Base-by-base conservation (phyloP, 306 rosid species). In the Astragalus glycyphyllos region DNA sequence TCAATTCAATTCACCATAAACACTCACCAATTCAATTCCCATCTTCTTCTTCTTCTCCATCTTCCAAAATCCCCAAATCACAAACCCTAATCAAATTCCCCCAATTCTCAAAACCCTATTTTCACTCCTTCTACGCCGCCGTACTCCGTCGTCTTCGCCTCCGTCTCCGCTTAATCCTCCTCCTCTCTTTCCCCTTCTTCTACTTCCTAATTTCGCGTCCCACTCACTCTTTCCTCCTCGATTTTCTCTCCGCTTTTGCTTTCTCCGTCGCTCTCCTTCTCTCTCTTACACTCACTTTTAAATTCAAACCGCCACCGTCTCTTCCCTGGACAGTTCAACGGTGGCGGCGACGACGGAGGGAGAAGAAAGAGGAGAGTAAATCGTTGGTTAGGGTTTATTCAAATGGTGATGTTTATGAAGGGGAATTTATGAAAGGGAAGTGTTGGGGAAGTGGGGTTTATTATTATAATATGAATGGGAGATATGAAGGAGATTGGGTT, bases 401-500 rank as follows among this genome's bases (percentile, higher is more conserved):
- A 8, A 84, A 86, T 66, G 91, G 90, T 11, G 95, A 89, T 58
- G 92, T 89, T 6, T 92, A 84, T 65, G 95, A 92, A 81, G 98
- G 98, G 26, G 98, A 89, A 54, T 74, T 89, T 29, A 80, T 79
- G 9, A 59, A 54, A 12, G 95, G 89, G 1, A 84, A 77, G 82
- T 84, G 96, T 38, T 80, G 81, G 4, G 98, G 98, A 34, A 87
- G 90, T 70, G 98, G 98, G 48, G 98, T 92, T 47, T 92, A 86
- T 73, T 84, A 84, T 69, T 89, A 89, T 54, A 84, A 69, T 37
- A 80, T 84, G 94, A 92, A 85, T 78, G 98, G 98, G 66, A 84
- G 89, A 54, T 89, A 92, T 10, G 98, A 92, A 53, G 98, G 98
- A 20, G 96, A 92, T 80, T 92, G 97, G 97, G 70, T 86, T 26